Conservation (phyloP, 345 rosid genomes). For the Arabidopsis arenosa region DNA sequence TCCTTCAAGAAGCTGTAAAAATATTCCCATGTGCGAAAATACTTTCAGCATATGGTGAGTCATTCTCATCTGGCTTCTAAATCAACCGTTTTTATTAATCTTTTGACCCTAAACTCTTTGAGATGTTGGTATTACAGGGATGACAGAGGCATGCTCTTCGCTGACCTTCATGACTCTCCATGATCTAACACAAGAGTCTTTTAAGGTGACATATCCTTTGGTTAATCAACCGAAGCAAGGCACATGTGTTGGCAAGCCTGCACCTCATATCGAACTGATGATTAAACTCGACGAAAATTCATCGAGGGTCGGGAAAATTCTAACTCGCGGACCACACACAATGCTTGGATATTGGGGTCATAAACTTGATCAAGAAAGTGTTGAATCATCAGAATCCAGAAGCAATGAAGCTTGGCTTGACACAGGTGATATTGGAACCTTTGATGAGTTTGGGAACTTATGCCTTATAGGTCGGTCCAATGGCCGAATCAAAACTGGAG, state of each 20-base stretch:
- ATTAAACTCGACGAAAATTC: slow-evolving; percentile 53
- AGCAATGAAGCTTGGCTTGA: slow-evolving; percentile 64
- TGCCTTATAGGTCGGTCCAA: slow-evolving; percentile 83
- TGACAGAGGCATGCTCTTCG: slow-evolving; percentile 92
- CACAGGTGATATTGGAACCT: slow-evolving; percentile 76
- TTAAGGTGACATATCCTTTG: slow-evolving; percentile 13
- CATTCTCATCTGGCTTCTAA: slow-evolving; percentile 2
- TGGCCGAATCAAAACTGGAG: slow-evolving; percentile 82
- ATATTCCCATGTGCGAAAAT: slow-evolving; percentile 71
- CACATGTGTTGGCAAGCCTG: slow-evolving; percentile 79
- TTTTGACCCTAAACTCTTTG: slow-evolving; percentile 7
- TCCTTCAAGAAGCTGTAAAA: slow-evolving; percentile 51
- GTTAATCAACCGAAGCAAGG: slow-evolving; percentile 51
- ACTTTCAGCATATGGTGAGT: slow-evolving; percentile 79
- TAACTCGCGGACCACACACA: slow-evolving; percentile 81
- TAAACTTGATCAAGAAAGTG: slow-evolving; percentile 37
- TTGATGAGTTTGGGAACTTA: slow-evolving; percentile 64
- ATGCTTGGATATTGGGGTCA: slow-evolving; percentile 77
- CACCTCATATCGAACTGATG: slow-evolving; percentile 76
- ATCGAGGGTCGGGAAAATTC: slow-evolving; percentile 59
- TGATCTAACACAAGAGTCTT: slow-evolving; percentile 50
- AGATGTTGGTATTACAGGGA: slow-evolving; percentile 52
- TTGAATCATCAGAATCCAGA: slow-evolving; percentile 30
- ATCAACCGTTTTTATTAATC: neutral
- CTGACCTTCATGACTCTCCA: slow-evolving; percentile 69